Percentiles rank a stretch among this genome's conserved stretches.
These are phyloP conservation scores for Nigrospora sphaerica DNA, from an alignment of 2,329 filamentous ascomycete genomes.

Conservation along the genomic window DNA sequence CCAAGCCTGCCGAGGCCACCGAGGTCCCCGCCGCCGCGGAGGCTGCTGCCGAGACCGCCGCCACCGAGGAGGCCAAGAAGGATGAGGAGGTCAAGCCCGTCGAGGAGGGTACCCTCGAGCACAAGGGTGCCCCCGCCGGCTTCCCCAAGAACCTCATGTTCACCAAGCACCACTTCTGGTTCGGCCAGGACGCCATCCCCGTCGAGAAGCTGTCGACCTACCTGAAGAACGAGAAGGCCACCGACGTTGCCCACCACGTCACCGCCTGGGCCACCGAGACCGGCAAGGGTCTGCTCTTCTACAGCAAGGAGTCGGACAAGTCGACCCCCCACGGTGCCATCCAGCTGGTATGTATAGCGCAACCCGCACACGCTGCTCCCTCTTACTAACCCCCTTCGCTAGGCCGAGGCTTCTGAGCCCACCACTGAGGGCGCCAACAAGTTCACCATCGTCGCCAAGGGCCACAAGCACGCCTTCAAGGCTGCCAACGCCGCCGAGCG, in stretches of 20 bases:
- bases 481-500: constrained; percentile 67
- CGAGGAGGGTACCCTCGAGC: constrained; percentile 76
- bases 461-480: constrained; percentile 93
- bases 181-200: constrained; percentile 66
- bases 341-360: constrained; percentile 60
- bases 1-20: constrained; percentile 29
- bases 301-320: constrained; percentile 83
- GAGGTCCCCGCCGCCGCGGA: constrained; percentile 34
- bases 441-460: constrained; percentile 79
- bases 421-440: constrained; percentile 69
- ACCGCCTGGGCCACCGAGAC: constrained; percentile 89
- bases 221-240: constrained; percentile 82
- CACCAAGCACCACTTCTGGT: constrained; percentile 91
- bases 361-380: neutral
- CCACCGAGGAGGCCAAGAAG: constrained; percentile 33
- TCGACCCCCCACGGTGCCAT: constrained; percentile 72
- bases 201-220: constrained; percentile 68
- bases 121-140: constrained; percentile 79
- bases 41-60: constrained; percentile 22
- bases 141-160: constrained; percentile 86
- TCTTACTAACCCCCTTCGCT: constrained; percentile 16
- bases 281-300: constrained; percentile 91
- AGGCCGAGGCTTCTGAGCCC: constrained; percentile 62
- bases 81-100: constrained; percentile 56
- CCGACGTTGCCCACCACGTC: constrained; percentile 65